Base-by-base conservation (phyloP, 1,284 basidiomycete genomes). In the Agaricales sp. region DNA sequence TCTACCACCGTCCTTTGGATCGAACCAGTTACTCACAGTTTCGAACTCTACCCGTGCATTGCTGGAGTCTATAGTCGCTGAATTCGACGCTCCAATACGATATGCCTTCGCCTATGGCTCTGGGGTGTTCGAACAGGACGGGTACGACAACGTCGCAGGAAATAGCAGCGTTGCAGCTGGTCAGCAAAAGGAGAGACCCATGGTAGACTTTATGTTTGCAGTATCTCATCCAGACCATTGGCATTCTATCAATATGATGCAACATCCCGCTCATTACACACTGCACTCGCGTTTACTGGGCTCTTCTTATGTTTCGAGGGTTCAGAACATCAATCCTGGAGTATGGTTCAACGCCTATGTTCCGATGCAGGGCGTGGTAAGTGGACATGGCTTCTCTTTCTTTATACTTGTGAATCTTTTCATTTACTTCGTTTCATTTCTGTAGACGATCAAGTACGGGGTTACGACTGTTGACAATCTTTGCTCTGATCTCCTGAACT, bases 71-170 rank as follows among this genome's bases (percentile, higher is more conserved):
- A 83, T 92, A 51, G 80, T 92, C 44, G 66, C 69, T 20, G 73
- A 79, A 51, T 95, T 95, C 60, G 73, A 87, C 46, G 86, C 90
- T 0, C 92, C 92, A 6, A 86, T 94, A 37, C 80, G 91, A 20
- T 94, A 93, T 67, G 92, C 92, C 0, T 92, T 94, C 61, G 92
- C 92, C 0, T 96, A 96, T 62, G 92, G 92, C n/a, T 91, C 87
- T 0, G 92, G 92, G 0, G 91, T 95, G 1, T 95, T 95, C 57
- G 82, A 86, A 57, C 92, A 93, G 65, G 80, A 83, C 49, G 88
- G 87, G 1, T 92, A 91, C 56, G 52, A 49, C 51, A 58, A n/a
- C 3, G 54, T 62, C 1, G 51, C 55, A 11, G 51, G 52, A 43
- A 25, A 56, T 44, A 67, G 71, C 19, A 62, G 64, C 19, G n/a